Evolutionary conservation across 805 yeast species (phyloP), one percentile per base, ranked within the genome.

Genomic region (Brettanomyces nanus): DNA sequence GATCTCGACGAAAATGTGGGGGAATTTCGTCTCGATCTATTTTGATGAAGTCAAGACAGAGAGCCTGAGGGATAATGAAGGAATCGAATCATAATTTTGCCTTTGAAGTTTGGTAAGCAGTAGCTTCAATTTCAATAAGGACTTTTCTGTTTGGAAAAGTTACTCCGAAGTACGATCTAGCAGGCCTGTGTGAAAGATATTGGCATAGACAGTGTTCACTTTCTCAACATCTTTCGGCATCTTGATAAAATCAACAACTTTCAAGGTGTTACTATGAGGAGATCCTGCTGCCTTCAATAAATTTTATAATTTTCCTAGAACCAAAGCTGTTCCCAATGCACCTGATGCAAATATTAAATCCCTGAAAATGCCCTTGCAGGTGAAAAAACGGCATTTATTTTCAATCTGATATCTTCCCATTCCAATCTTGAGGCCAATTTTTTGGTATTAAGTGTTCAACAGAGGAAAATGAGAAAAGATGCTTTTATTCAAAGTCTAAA

Each of bases 151-250:
- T 66, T 49, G 75, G 75, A 58, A 74, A 73, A 6, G 59, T 66
- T 25, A 69, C 77, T 37, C 70, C 60, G 27, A 74, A 61, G 50
- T 76, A 70, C 33, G 71, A 65, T 61, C 80, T 65, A 6, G 75
- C 75, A 15, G 80, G 80, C 44, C 62, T 60, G 32, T 61, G 58
- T 3, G 65, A 62, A 59, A 75, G 69, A 49, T 63, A 59, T 66
- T 61, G 14, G 57, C 59, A 50, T 73, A 75, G 30, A 73, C 61
- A 33, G 60, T 49, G 54, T 74, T 74, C 45, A 74, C 62, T 19
- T 47, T 53, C 5, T 63, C 50, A 14, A 69, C 66, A 45, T 69
- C 65, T 22, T 58, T 52, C 19, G 65, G 59, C 44, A 72, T 63
- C 19, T 63, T 56, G 36, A 75, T 64, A 50, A 73, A 72, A 42